Percentiles rank a stretch among this genome's conserved stretches.
These are phyloP conservation scores for Trichomonascus vanleenenianus DNA, from an alignment of 805 yeast species.

Conservation along the genomic window DNA sequence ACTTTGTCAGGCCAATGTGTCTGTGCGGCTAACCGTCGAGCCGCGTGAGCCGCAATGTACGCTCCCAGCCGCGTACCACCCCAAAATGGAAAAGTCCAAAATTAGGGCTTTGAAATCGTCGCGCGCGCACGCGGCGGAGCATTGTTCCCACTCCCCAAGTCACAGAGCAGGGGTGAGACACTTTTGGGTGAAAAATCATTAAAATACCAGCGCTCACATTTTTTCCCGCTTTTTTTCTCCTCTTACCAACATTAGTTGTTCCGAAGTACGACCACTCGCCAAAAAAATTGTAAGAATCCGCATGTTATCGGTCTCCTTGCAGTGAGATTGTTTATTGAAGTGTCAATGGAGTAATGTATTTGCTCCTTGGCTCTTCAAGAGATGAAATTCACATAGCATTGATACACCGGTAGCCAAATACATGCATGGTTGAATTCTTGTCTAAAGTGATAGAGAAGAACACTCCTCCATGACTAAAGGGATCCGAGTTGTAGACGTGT, in stretches of 20 bases:
- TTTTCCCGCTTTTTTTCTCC: neutral
- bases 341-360: too few species aligned
- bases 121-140: neutral
- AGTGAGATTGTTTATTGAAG: conserved; percentile 1
- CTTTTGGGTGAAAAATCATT: too few species aligned
- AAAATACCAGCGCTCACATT: neutral
- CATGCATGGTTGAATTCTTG: neutral
- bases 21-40: neutral
- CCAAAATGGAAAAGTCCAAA: too few species aligned
- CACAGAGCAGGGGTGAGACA: neutral
- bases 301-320: conserved; percentile 8
- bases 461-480: neutral
- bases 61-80: too few species aligned
- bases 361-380: neutral
- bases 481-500: neutral
- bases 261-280: neutral
- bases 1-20: too few species aligned
- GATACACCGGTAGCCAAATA: conserved; percentile 17
- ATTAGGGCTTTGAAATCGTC: neutral
- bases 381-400: conserved; percentile 13
- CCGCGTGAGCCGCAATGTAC: too few species aligned
- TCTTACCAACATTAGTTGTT: neutral
- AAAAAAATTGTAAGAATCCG: neutral
- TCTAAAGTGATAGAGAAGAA: neutral
- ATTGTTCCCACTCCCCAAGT: neutral